A percentile compares a stretch with the other conserved stretches of the same genome.
These are phyloP conservation scores for Apocynum venetum DNA, from an alignment of 257 asterid genomes.

Conservation along the genomic window DNA sequence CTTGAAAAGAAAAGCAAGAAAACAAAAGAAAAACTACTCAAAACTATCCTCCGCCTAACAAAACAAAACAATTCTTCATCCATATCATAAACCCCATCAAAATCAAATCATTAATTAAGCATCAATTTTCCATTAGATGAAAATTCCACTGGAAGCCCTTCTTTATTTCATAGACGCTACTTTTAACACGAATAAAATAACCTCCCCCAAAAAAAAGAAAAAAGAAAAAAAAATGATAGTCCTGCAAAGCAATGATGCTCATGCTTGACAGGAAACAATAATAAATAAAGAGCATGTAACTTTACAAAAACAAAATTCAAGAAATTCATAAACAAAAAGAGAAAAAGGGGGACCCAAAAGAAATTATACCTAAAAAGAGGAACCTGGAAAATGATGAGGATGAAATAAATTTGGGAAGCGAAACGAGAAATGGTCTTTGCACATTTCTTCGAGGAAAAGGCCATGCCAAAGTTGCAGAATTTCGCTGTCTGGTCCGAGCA, in stretches of 20 bases:
- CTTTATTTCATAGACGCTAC: not conserved
- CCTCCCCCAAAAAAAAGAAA: not conserved
- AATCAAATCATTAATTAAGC: not conserved
- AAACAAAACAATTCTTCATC: not conserved
- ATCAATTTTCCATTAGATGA: not conserved
- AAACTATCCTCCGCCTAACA: not conserved
- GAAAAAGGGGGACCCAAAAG: not conserved
- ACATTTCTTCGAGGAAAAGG: conserved; percentile 47
- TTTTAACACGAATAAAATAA: not conserved
- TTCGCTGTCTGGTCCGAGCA: too few species aligned
- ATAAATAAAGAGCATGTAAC: not conserved
- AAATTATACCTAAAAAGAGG: conserved; percentile 61
- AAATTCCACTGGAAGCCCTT: not conserved
- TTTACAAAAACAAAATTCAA: not conserved
- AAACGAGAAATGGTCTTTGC: conserved; percentile 35
- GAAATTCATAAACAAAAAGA: not conserved
- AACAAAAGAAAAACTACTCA: not conserved
- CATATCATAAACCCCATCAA: not conserved
- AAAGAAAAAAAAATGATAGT: too few species aligned
- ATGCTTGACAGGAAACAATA: not conserved
- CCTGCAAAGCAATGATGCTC: not conserved
- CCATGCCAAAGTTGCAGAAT: conserved; percentile 29
- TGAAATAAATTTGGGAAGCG: conserved; percentile 49
- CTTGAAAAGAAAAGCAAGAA: not conserved
- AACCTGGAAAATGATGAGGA: conserved; percentile 48